These are phyloP conservation scores for Eruca vesicaria DNA, from an alignment of 441 rosid species.

Conservation along the genomic window DNA sequence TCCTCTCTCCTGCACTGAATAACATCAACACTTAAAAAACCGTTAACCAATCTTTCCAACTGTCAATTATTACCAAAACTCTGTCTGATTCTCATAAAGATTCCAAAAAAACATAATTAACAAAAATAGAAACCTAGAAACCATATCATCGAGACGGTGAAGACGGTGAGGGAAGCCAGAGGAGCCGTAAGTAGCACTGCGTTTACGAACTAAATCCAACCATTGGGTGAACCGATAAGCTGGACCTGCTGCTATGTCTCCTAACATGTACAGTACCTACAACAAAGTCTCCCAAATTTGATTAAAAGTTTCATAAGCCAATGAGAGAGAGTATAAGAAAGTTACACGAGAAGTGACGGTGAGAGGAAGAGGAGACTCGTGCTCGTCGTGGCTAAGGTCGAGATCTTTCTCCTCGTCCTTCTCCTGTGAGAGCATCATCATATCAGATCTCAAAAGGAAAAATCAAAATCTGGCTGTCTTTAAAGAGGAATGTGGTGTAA, in stretches of 20 bases:
- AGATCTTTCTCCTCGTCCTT: slow-evolving; percentile 64
- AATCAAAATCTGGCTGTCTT: slow-evolving; percentile 22
- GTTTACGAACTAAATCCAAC: slow-evolving; percentile 98
- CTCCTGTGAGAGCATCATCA: slow-evolving; percentile 47
- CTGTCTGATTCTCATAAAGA: neutral
- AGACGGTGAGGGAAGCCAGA: slow-evolving; percentile 93
- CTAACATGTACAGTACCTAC: slow-evolving; percentile 98
- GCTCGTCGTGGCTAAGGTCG: slow-evolving; percentile 68
- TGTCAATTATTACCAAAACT: neutral
- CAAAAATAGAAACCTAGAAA: slow-evolving; percentile 40
- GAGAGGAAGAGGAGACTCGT: slow-evolving; percentile 77
- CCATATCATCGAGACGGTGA: slow-evolving; percentile 50
- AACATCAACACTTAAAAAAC: slow-evolving; percentile 20
- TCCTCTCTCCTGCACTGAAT: slow-evolving; percentile 62
- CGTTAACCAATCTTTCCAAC: no score
- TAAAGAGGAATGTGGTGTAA: slow-evolving; percentile 14
- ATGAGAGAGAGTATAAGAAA: no score
- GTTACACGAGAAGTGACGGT: slow-evolving; percentile 88
- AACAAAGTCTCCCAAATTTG: neutral
- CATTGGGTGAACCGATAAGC: slow-evolving; percentile 90
- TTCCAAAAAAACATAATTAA: neutral
- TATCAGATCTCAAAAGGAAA: slow-evolving; percentile 27
- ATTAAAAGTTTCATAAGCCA: neutral
- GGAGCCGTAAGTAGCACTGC: slow-evolving; percentile 71
- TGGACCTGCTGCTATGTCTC: slow-evolving; percentile 90